These are phyloP conservation scores for Gypsophila paniculata DNA, from an alignment of 179 eudicot genomes.

Conservation along the genomic window DNA sequence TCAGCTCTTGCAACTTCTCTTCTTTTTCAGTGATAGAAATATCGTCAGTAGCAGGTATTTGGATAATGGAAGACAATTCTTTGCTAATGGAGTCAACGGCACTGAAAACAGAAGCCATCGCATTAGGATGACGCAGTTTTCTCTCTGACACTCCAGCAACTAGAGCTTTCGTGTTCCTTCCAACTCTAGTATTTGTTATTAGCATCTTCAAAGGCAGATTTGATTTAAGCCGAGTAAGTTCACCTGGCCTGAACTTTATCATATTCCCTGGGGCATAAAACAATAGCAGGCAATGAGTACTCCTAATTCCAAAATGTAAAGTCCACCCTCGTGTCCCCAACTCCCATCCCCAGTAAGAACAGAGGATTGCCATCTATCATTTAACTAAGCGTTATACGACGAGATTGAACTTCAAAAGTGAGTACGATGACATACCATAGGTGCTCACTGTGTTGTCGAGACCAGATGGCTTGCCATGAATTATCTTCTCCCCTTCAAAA, in stretches of 20 bases:
- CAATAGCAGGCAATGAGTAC: not conserved
- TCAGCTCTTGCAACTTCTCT: conserved; percentile 68
- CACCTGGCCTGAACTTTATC: conserved; percentile 81
- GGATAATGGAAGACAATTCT: conserved; percentile 63
- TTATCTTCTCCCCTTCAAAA: conserved; percentile 90
- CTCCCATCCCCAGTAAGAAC: not conserved
- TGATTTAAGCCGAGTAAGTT: conserved; percentile 64
- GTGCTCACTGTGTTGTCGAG: conserved; percentile 98
- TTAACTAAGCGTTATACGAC: not conserved
- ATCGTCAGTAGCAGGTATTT: conserved; percentile 55
- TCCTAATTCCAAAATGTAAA: not conserved
- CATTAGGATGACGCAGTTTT: conserved; percentile 58
- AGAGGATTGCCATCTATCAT: not conserved
- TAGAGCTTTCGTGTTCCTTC: conserved; percentile 91
- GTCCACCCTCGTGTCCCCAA: not conserved
- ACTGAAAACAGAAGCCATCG: conserved; percentile 71
- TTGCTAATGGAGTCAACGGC: conserved; percentile 92
- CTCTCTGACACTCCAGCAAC: conserved; percentile 90
- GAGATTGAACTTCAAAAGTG: not conserved
- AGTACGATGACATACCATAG: conserved; percentile 51
- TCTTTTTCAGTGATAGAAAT: conserved; percentile 56
- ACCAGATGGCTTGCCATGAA: conserved; percentile 96
- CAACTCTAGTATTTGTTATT: conserved; percentile 84
- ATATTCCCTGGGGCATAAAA: conserved; percentile 61
- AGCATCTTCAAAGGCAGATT: conserved; percentile 75